Base-by-base conservation (phyloP, 1,139 yeast genomes). In the Candida albicans region DNA sequence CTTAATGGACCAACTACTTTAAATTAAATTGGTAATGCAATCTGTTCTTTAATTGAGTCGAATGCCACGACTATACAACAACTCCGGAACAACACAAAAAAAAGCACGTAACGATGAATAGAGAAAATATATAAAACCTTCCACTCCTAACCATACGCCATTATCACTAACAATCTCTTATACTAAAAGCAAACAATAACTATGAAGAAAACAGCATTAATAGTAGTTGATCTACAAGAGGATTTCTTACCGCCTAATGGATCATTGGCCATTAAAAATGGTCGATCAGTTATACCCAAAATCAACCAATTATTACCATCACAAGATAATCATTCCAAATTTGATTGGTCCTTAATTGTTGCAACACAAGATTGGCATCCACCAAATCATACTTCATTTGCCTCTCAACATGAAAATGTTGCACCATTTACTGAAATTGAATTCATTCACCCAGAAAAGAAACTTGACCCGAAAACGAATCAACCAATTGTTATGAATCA, bases 291-390 rank as follows among this genome's bases (percentile, higher is more conserved):
- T 9, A 72, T 89, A 13, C 69, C 76, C 0, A 62, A 67, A 9
- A 72, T 89, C 52, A 60, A 75, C 50, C 54, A 67, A 14, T 61
- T 84, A 41, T 24, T 51, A 77, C 33, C 61, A 70, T 49, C 43
- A 18, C 22, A 3, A 3, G 22, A 18, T 18, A 18, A 18, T 4
- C 22, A 18, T n/a, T n/a, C n/a, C n/a, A 18, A 18, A 18, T 18
- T 62, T 38, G 57, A 70, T 2, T 90, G 95, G 95, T 66, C 72
- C 32, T 64, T 81, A 2, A 68, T 88, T 4, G 75, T 87, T 1
- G 84, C 90, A 33, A 84, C 96, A 1, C 82, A 84, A 57, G 98
- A 91, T 59, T 89, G 96, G 95, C 98, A 91, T 59, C 96, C 96
- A 0, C 37, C 53, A 11, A 70, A 79, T 55, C 97, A 91, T 59